Conservation (phyloP, 495 filamentous ascomycete species). For the Trichoderma reesei region DNA sequence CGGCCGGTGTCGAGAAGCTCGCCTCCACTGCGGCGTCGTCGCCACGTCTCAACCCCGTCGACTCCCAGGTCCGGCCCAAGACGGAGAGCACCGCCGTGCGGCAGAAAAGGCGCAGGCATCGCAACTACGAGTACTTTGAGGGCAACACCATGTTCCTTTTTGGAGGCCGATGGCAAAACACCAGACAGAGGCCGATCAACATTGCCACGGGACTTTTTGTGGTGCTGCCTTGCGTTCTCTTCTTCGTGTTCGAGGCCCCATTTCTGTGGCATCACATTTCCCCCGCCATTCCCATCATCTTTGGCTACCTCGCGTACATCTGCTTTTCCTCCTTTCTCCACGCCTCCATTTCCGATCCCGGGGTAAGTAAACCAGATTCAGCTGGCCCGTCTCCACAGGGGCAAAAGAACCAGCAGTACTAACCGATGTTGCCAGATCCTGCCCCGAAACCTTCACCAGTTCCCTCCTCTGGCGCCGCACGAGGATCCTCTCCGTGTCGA, state of each 20-base stretch:
- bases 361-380: constrained; percentile 47
- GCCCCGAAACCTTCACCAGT: constrained; percentile 64
- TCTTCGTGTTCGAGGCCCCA: constrained; percentile 78
- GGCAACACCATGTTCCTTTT: constrained; percentile 87
- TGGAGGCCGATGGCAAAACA: constrained; percentile 79
- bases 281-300: constrained; percentile 82
- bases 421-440: constrained; percentile 53
- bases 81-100: constrained; percentile 19
- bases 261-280: constrained; percentile 89
- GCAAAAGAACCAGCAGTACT: background rate
- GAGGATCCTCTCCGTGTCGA: constrained; percentile 72
- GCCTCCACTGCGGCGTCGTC: constrained; percentile 69
- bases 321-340: constrained; percentile 90
- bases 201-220: constrained; percentile 74
- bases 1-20: constrained; percentile 62
- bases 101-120: constrained; percentile 29
- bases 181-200: constrained; percentile 82
- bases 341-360: constrained; percentile 83
- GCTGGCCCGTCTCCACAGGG: background rate
- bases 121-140: constrained; percentile 82
- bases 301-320: constrained; percentile 81
- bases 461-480: constrained; percentile 46
- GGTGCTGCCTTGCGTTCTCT: constrained; percentile 65
- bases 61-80: constrained; percentile 13
- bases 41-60: constrained; percentile 41